Percentiles rank a stretch among this genome's conserved stretches.
These are phyloP conservation scores for Fusarium guadeloupense DNA, from an alignment of 2,329 filamentous ascomycete species.

Conservation along the genomic window DNA sequence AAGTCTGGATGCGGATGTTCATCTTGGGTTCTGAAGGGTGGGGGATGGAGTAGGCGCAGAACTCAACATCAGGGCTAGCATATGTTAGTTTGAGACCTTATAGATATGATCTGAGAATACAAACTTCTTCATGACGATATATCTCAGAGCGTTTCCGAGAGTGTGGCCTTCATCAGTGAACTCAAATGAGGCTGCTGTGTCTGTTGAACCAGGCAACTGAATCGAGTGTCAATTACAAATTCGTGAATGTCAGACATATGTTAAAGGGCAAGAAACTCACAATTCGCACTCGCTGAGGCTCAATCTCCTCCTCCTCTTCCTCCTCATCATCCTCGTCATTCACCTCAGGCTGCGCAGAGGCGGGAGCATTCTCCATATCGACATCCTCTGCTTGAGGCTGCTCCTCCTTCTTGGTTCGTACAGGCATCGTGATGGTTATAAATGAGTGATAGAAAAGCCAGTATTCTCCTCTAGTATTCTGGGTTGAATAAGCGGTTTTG, in stretches of 20 bases:
- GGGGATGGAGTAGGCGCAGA: constrained; percentile 97
- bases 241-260: no score
- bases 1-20: constrained; percentile 97
- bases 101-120: constrained; percentile 40
- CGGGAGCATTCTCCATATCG: constrained; percentile 57
- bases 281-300: constrained; percentile 68
- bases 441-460: neutral
- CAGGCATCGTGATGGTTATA: constrained; percentile 48
- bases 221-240: constrained; percentile 14
- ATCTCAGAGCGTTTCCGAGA: constrained; percentile 90
- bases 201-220: constrained; percentile 84
- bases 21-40: constrained; percentile 96
- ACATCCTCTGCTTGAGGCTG: constrained; percentile 47
- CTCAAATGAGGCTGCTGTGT: constrained; percentile 93
- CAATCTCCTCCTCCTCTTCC: constrained; percentile 58
- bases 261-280: constrained; percentile 53
- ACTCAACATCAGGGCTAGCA: constrained; percentile 88
- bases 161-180: constrained; percentile 96
- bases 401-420: constrained; percentile 51
- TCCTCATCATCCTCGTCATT: constrained; percentile 51
- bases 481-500: constrained; percentile 6
- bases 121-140: constrained; percentile 99
- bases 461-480: neutral
- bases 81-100: constrained; percentile 17
- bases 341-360: constrained; percentile 49